These are phyloP conservation scores for Eimeria zaria DNA, from an alignment of 169 alveolate species.

Conservation along the genomic window DNA sequence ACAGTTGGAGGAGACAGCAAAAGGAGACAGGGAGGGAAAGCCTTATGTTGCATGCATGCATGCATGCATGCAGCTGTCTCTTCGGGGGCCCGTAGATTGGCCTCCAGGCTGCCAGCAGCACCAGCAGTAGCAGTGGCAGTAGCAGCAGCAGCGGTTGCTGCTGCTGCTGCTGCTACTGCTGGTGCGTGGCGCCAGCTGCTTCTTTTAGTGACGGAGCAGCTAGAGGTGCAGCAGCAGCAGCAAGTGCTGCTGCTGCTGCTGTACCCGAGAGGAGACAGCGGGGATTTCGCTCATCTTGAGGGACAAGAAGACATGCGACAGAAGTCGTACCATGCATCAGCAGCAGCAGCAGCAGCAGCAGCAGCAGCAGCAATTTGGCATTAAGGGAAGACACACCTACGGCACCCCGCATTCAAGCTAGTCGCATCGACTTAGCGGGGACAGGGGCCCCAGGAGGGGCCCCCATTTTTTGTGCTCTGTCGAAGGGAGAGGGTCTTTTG, in stretches of 20 bases:
- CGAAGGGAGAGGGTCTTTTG: not conserved
- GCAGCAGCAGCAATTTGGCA: slow-evolving; percentile 13
- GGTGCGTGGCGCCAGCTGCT: slow-evolving; percentile 31
- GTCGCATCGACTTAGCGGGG: not conserved
- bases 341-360: slow-evolving; percentile 8
- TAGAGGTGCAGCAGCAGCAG: slow-evolving; percentile 62
- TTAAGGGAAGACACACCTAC: slow-evolving; percentile 4
- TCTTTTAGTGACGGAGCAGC: slow-evolving; percentile 47
- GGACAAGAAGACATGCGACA: slow-evolving; percentile 22
- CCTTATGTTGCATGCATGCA: not conserved
- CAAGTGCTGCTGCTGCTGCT: slow-evolving; percentile 73
- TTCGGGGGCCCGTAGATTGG: slow-evolving; percentile 12
- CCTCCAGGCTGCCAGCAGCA: slow-evolving; percentile 3
- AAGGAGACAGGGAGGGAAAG: slow-evolving; percentile 34
- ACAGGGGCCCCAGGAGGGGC: not conserved
- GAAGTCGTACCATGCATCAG: not conserved
- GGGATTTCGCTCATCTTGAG: not conserved
- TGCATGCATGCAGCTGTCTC: slow-evolving; percentile 2
- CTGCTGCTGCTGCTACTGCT: slow-evolving; percentile 28
- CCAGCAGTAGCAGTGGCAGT: slow-evolving; percentile 12
- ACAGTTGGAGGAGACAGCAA: not conserved
- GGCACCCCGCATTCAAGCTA: not conserved
- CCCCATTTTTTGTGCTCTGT: not conserved
- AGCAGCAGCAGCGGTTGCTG: slow-evolving; percentile 2
- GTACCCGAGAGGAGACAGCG: slow-evolving; percentile 25